These are phyloP conservation scores for Filosporella fistucella DNA, from an alignment of 495 filamentous ascomycete genomes.

Conservation along the genomic window DNA sequence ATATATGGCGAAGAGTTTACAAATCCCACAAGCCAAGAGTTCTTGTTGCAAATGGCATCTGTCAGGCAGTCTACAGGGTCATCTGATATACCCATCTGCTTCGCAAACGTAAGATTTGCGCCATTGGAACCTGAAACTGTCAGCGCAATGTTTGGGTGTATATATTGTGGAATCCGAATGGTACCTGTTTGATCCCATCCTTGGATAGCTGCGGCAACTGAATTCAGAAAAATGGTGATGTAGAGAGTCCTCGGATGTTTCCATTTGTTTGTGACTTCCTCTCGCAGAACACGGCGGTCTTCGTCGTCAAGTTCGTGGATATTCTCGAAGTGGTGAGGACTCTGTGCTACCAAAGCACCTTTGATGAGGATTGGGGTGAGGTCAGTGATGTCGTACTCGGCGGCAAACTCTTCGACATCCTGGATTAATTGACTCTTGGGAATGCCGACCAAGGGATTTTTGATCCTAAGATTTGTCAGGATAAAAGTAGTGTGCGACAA, in stretches of 20 bases:
- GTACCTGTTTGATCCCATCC: conserved; percentile 21
- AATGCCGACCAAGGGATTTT: conserved; percentile 66
- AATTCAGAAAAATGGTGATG: conserved; percentile 5
- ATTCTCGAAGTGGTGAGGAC: conserved; percentile 38
- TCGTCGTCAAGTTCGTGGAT: conserved; percentile 26
- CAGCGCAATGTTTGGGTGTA: no score
- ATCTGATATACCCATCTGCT: conserved; percentile 25
- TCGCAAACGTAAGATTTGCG: conserved; percentile 13
- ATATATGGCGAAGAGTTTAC: conserved; percentile 53
- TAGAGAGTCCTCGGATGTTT: conserved; percentile 49
- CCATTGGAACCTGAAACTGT: no score
- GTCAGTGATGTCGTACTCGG: conserved; percentile 56
- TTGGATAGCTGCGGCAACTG: not conserved
- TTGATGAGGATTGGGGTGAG: conserved; percentile 67
- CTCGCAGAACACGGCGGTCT: conserved; percentile 52
- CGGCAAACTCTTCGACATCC: conserved; percentile 63
- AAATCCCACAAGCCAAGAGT: conserved; percentile 57
- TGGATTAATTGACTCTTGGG: conserved; percentile 51
- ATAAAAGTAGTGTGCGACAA: no score
- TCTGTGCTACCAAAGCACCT: conserved; percentile 67
- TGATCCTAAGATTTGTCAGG: no score
- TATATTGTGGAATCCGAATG: no score
- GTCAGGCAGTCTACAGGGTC: no score
- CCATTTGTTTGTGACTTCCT: conserved; percentile 68
- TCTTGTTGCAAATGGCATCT: no score